phyloP scores from a whole-genome alignment of 768 basidiomycete species.

The Termitomyces sp. region DNA sequence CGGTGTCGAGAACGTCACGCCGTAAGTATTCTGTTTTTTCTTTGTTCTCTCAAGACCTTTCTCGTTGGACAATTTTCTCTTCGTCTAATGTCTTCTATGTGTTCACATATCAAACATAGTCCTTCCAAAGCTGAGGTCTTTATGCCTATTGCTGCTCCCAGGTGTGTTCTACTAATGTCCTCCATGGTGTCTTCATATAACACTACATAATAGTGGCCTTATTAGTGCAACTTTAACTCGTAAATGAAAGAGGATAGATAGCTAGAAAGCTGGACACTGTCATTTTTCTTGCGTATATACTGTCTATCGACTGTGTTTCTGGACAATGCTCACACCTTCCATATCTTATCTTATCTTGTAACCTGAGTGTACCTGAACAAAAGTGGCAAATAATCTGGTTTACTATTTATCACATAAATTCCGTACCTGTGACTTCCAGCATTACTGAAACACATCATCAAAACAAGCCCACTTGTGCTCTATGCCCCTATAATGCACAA shows the following conservation, averaged over 20 bases:
- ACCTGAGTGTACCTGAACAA: too few species aligned
- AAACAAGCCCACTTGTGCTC: too few species aligned
- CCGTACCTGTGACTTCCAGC: too few species aligned
- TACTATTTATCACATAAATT: too few species aligned
- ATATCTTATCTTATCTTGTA: neutral
- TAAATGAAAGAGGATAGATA: conserved; percentile 21
- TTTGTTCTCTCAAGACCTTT: neutral
- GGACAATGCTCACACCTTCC: too few species aligned
- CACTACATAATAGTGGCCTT: conserved; percentile 39
- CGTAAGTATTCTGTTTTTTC: neutral
- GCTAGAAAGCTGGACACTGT: too few species aligned
- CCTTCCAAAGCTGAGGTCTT: conserved; percentile 84
- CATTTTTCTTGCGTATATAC: neutral
- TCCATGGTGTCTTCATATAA: neutral
- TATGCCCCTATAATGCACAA: too few species aligned
- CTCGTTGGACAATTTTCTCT: too few species aligned
- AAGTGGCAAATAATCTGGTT: too few species aligned
- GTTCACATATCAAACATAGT: neutral
- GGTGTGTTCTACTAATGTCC: conserved; percentile 38
- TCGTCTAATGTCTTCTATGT: neutral
- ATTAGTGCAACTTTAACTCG: conserved; percentile 57
- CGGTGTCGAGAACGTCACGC: conserved; percentile 60
- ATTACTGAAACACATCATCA: too few species aligned
- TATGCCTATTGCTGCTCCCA: conserved; percentile 79
- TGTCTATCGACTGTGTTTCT: too few species aligned